These are phyloP conservation scores for Starmerella bacillaris DNA, from an alignment of 805 yeast species.

Conservation along the genomic window DNA sequence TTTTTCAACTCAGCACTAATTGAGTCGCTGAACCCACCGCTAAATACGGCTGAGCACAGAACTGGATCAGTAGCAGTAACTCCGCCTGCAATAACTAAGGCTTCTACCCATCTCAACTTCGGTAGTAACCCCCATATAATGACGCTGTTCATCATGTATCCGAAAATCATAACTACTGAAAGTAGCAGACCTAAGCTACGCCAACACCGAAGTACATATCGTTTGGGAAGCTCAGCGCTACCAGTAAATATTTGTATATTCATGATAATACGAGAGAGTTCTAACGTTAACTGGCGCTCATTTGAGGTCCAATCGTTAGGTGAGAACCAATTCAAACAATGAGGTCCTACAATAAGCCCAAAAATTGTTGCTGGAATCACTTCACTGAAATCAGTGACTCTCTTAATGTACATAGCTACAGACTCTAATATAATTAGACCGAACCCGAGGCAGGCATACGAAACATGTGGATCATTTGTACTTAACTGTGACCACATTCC, in stretches of 20 bases:
- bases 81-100: conserved; percentile 47
- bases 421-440: conserved; percentile 65
- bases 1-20: conserved; percentile 43
- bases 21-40: conserved; percentile 54
- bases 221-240: conserved; percentile 54
- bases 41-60: conserved; percentile 31
- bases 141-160: conserved; percentile 48
- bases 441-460: conserved; percentile 74
- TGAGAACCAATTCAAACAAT: conserved; percentile 62
- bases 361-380: conserved; percentile 74
- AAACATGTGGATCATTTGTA: conserved; percentile 39
- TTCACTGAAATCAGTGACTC: conserved; percentile 71
- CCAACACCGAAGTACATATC: conserved; percentile 46
- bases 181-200: conserved; percentile 37
- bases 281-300: conserved; percentile 20
- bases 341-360: conserved; percentile 80
- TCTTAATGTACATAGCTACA: conserved; percentile 68
- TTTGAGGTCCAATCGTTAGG: conserved; percentile 65
- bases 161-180: conserved; percentile 51
- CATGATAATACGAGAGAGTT: conserved; percentile 36
- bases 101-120: conserved; percentile 35
- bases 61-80: conserved; percentile 68
- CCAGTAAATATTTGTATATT: conserved; percentile 58
- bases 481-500: conserved; percentile 12
- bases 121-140: conserved; percentile 48